These are phyloP conservation scores for Simplicillium sp. DNA, from an alignment of 2,329 filamentous ascomycete species.

Conservation along the genomic window DNA sequence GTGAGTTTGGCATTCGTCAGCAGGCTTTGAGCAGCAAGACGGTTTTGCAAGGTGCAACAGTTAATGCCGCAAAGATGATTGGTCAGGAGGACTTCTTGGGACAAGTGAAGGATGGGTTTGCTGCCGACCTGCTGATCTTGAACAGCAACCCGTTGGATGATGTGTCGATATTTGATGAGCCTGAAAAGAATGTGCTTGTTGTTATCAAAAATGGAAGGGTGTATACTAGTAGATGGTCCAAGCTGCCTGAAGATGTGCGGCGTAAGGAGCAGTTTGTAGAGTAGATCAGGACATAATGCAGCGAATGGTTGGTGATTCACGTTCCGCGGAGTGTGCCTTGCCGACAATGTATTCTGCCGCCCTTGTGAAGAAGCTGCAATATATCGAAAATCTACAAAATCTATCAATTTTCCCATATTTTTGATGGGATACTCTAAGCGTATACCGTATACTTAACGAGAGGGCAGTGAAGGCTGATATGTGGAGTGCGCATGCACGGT, in stretches of 20 bases:
- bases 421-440: too few species aligned
- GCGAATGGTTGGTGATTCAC: neutral
- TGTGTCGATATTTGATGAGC: slow-evolving; percentile 37
- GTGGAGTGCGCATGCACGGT: too few species aligned
- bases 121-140: slow-evolving; percentile 43
- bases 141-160: slow-evolving; percentile 45
- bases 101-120: slow-evolving; percentile 37
- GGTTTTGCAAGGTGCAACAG: slow-evolving; percentile 20
- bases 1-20: slow-evolving; percentile 20
- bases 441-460: too few species aligned
- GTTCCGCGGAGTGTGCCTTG: neutral
- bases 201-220: slow-evolving; percentile 45
- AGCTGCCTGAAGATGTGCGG: slow-evolving; percentile 9
- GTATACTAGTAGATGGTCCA: slow-evolving; percentile 18
- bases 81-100: slow-evolving; percentile 35
- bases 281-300: neutral
- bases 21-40: slow-evolving; percentile 12
- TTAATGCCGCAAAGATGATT: slow-evolving; percentile 42
- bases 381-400: too few species aligned
- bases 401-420: too few species aligned
- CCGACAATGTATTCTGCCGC: neutral
- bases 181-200: slow-evolving; percentile 35
- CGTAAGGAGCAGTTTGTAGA: slow-evolving; percentile 1
- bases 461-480: too few species aligned
- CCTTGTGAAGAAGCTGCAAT: too few species aligned